Percentiles rank a stretch among this genome's conserved stretches.
phyloP scores from a whole-genome alignment of 345 rosid genomes.

The Triadica sebifera region DNA sequence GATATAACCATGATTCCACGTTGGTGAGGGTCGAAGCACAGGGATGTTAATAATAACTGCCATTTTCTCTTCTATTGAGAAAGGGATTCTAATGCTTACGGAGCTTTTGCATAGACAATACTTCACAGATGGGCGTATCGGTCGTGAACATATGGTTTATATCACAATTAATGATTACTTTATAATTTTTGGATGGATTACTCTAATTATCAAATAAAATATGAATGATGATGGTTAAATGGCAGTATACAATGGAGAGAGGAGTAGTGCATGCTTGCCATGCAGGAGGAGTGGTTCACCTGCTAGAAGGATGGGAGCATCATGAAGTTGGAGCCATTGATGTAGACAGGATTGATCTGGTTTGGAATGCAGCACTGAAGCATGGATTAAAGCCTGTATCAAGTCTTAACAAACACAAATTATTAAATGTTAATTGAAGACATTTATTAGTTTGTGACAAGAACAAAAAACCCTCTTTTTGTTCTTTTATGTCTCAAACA shows the following conservation, averaged over 20 bases:
- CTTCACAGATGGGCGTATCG: too few species aligned
- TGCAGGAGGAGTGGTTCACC: slow-evolving; percentile 95
- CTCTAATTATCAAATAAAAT: too few species aligned
- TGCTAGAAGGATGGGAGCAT: slow-evolving; percentile 82
- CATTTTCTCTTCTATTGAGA: too few species aligned
- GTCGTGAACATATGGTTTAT: too few species aligned
- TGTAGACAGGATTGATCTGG: slow-evolving; percentile 78
- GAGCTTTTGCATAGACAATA: too few species aligned
- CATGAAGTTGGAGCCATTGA: slow-evolving; percentile 96
- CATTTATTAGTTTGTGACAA: too few species aligned
- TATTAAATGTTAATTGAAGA: neutral
- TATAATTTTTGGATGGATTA: too few species aligned
- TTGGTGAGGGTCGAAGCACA: too few species aligned
- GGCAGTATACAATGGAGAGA: slow-evolving; percentile 92
- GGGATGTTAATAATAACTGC: too few species aligned
- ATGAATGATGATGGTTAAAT: slow-evolving; percentile 1
- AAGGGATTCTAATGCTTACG: too few species aligned
- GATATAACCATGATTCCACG: too few species aligned
- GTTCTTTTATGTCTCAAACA: neutral
- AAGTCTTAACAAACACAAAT: neutral
- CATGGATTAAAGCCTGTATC: slow-evolving; percentile 70
- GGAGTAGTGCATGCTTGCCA: slow-evolving; percentile 99
- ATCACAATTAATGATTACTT: too few species aligned
- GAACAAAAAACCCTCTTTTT: neutral
- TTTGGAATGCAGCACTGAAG: slow-evolving; percentile 89